phyloP scores from a whole-genome alignment of 768 basidiomycete genomes.

The Suillus subaureus region DNA sequence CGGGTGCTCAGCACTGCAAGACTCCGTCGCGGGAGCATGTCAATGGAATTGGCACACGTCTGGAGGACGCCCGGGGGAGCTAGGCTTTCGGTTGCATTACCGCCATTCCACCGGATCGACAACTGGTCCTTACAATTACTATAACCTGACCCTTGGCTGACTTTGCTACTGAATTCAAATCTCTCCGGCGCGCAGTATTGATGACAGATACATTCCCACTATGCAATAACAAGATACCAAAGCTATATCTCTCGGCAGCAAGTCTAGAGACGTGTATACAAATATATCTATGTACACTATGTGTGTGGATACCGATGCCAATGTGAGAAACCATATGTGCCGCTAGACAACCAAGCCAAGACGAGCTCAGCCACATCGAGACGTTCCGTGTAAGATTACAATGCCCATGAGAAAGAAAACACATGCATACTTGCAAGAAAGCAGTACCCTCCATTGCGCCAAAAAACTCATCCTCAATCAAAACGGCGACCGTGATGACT shows the following conservation, averaged over 20 bases:
- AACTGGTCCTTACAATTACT: neutral
- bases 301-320: constrained; percentile 3
- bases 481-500: constrained; percentile 26
- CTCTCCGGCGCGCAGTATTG: neutral
- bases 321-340: constrained; percentile 5
- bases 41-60: neutral
- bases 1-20: neutral
- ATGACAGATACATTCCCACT: neutral
- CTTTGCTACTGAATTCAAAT: neutral
- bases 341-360: constrained; percentile 2
- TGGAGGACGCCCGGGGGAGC: neutral
- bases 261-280: constrained; percentile 6
- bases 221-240: neutral
- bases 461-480: constrained; percentile 13
- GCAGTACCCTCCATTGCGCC: neutral
- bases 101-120: neutral
- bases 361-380: neutral
- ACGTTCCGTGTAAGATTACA: neutral
- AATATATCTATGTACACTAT: constrained; percentile 10
- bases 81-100: neutral
- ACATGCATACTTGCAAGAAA: constrained; percentile 2
- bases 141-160: neutral
- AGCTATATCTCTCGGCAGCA: neutral
- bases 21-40: neutral
- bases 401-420: constrained; percentile 3